Percentiles rank a stretch among this genome's conserved stretches.
Conservation (phyloP, 169 alveolate species). For the Besnoitia besnoiti region DNA sequence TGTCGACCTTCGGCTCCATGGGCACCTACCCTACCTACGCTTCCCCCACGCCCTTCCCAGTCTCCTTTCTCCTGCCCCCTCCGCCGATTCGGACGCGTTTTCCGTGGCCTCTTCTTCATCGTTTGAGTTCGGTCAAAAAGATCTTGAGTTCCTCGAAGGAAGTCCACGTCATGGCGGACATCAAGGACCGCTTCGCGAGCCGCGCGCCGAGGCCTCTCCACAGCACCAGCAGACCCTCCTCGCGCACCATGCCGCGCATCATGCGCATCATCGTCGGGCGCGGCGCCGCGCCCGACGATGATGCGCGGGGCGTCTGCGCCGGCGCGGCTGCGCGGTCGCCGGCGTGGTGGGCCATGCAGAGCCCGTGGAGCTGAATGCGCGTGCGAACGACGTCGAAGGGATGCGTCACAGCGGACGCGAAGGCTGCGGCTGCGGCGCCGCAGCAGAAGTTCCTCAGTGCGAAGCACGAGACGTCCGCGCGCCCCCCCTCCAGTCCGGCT, state of each 20-base stretch:
- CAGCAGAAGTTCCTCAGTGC: constrained; percentile 68
- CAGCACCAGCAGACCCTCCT: constrained; percentile 65
- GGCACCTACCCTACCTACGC: too few relatives aligned
- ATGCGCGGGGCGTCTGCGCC: neutral
- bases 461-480: constrained; percentile 16
- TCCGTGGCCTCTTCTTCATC: neutral
- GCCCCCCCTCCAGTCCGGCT: constrained; percentile 40
- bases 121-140: neutral
- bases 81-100: too few relatives aligned
- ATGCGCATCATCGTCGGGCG: neutral
- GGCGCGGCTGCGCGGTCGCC: neutral
- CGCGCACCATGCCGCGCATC: constrained; percentile 43
- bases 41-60: too few relatives aligned
- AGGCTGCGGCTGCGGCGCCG: constrained; percentile 70
- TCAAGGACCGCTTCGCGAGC: constrained; percentile 63
- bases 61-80: too few relatives aligned
- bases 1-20: too few relatives aligned
- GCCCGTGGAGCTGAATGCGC: constrained; percentile 70
- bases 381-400: constrained; percentile 74
- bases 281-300: too few relatives aligned
- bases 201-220: constrained; percentile 71
- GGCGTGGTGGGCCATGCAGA: neutral
- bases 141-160: constrained; percentile 65
- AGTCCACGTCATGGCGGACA: constrained; percentile 73
- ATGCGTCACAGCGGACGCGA: constrained; percentile 72